These are phyloP conservation scores for Russula abietina DNA, from an alignment of 768 basidiomycete genomes.

Conservation along the genomic window DNA sequence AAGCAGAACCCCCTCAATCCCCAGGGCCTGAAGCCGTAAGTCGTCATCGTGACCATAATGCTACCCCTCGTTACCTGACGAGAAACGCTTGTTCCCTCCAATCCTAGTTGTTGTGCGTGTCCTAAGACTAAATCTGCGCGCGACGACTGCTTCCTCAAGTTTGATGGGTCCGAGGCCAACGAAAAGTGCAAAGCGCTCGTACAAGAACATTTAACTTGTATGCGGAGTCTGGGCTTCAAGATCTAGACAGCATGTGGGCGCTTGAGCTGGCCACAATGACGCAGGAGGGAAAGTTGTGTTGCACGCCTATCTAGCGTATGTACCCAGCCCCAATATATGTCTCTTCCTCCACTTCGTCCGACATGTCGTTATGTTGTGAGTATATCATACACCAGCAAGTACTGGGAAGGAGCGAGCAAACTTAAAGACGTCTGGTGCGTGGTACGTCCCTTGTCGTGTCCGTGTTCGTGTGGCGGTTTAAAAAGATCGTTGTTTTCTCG, in stretches of 20 bases:
- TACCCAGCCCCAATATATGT: neutral
- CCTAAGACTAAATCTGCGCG: constrained; percentile 87
- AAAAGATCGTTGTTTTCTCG: neutral
- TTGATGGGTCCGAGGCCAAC: constrained; percentile 55
- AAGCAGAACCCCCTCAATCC: constrained; percentile 89
- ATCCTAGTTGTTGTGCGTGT: constrained; percentile 86
- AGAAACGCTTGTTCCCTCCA: neutral
- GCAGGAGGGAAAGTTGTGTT: neutral
- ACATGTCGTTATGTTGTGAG: neutral
- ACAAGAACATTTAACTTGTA: constrained; percentile 79
- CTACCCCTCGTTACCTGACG: neutral
- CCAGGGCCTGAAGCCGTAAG: constrained; percentile 91
- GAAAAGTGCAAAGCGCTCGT: constrained; percentile 80
- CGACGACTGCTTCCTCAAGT: constrained; percentile 89
- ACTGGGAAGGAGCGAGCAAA: neutral
- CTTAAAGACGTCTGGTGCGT: neutral
- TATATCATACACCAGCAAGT: neutral
- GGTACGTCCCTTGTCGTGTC: neutral
- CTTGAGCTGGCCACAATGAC: neutral
- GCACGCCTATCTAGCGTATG: neutral
- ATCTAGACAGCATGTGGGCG: constrained; percentile 35
- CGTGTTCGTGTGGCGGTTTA: neutral
- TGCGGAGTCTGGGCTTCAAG: constrained; percentile 88
- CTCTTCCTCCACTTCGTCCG: neutral
- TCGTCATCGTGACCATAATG: constrained; percentile 14